A percentile compares a stretch with the other conserved stretches of the same genome.
Conservation (phyloP, 176 grass and related monocot species). For the Themeda triandra region DNA sequence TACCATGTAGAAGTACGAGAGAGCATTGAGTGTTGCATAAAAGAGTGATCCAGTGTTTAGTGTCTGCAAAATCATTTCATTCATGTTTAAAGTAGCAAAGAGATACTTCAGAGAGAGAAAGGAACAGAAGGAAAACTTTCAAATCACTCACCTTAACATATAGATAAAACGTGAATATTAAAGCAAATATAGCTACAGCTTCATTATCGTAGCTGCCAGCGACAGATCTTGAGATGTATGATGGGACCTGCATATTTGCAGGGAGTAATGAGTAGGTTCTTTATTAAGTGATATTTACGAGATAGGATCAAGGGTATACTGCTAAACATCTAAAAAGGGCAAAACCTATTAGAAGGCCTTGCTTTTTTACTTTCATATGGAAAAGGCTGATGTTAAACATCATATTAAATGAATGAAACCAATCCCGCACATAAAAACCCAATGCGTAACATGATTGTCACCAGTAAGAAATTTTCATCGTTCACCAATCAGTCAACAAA, state of each 20-base stretch:
- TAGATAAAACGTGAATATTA: slow-evolving; percentile 98
- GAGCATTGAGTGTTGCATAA: slow-evolving; percentile 93
- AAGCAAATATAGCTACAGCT: slow-evolving; percentile 99
- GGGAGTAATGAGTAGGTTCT: neutral
- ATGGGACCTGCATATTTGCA: slow-evolving; percentile 64
- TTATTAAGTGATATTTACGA: neutral
- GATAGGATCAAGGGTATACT: neutral
- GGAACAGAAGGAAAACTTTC: neutral
- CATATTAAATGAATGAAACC: neutral
- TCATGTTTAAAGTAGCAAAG: slow-evolving; percentile 9
- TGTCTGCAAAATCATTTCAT: slow-evolving; percentile 61
- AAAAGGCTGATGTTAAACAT: neutral
- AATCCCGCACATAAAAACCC: neutral
- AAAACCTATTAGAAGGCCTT: neutral
- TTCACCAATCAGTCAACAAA: neutral
- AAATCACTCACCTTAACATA: slow-evolving; percentile 78
- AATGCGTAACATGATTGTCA: neutral
- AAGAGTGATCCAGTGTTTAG: slow-evolving; percentile 97
- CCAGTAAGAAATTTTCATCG: neutral
- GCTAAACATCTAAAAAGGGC: neutral
- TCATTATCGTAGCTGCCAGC: slow-evolving; percentile 99
- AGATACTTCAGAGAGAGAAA: neutral
- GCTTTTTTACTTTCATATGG: neutral
- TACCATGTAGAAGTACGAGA: slow-evolving; percentile 99
- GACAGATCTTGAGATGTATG: slow-evolving; percentile 98